A percentile compares a stretch with the other conserved stretches of the same genome.
Conservation (phyloP, 1,139 yeast species). For the Saccharomyces uvarum region DNA sequence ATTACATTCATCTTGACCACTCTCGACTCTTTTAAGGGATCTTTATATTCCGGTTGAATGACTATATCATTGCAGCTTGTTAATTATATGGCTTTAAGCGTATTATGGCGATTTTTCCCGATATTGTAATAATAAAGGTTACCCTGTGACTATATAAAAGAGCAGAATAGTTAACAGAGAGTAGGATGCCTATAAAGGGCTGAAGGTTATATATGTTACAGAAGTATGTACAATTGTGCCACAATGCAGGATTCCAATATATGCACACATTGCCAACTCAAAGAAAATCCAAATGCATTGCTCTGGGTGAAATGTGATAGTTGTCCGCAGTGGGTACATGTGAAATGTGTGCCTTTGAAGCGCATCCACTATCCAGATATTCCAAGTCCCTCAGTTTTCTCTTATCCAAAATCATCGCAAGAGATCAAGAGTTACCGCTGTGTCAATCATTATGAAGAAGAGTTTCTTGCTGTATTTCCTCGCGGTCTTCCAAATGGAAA, state of each 20-base stretch:
- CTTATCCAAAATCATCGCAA: slow-evolving; percentile 9
- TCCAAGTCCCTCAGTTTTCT: not conserved
- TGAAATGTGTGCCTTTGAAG: slow-evolving; percentile 17
- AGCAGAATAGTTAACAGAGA: not conserved
- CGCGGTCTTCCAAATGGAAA: slow-evolving; percentile 1
- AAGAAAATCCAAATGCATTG: slow-evolving; percentile 5
- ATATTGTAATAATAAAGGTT: not conserved
- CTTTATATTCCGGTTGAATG: not conserved
- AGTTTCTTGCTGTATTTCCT: slow-evolving; percentile 3
- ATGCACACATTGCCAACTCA: slow-evolving; percentile 7
- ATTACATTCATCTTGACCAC: slow-evolving; percentile 25
- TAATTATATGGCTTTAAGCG: not conserved
- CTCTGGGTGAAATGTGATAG: slow-evolving; percentile 21
- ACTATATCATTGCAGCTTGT: not conserved
- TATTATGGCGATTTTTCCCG: not conserved
- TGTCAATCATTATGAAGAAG: slow-evolving; percentile 10
- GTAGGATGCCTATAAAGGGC: not conserved
- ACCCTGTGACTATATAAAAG: not conserved
- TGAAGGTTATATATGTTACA: not conserved
- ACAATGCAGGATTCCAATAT: slow-evolving; percentile 4
- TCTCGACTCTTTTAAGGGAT: slow-evolving; percentile 38
- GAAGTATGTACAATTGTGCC: not conserved
- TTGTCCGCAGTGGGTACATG: slow-evolving; percentile 22
- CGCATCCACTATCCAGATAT: slow-evolving; percentile 6
- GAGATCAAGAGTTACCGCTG: slow-evolving; percentile 15